Evolutionary conservation across 768 basidiomycete species (phyloP), one percentile per base, ranked within the genome.

Genomic region (Tylopilus rubrobrunneus): DNA sequence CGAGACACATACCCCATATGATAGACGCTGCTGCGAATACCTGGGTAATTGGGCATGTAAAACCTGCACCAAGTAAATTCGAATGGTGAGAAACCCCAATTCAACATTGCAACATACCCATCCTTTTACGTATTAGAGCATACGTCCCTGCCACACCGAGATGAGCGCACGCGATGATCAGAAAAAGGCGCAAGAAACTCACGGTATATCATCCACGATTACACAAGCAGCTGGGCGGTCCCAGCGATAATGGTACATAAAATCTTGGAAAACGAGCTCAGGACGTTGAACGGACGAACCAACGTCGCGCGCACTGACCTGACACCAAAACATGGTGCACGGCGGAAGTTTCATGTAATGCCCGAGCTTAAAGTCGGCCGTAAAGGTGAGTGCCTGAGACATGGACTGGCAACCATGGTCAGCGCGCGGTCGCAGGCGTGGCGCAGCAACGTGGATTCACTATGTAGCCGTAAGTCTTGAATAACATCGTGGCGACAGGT

Each of bases 401-500:
- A 75, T 73, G 10, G 69, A 56, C 60, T 60, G 23, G 27, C 7
- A 29, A 29, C 49, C 25, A 7, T 2, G 8, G 7, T 66, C n/a
- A 61, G 51, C 31, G 21, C 5, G 3, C 2, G 5, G 2, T 19
- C n/a, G 19, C n/a, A 21, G 39, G 39, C 7, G 3, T 42, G 14
- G 21, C 25, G n/a, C 6, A 1, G 23, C 8, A 27, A n/a, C 8
- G 4, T 27, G 9, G 37, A 44, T 65, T 34, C 28, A 72, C 84
- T 53, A 86, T 84, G 61, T 87, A 89, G 31, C 89, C 87, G 77
- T 78, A 89, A 0, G 86, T 87, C 79, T 89, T 91, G 78, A 90
- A 90, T 74, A 91, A 74, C 89, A 92, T 89, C 78, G 83, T 88
- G 0, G 90, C 89, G 52, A 91, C 67, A 6, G 89, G 87, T 15